These are phyloP conservation scores for Gaultheria prostrata DNA, from an alignment of 148 eudicot species.

Conservation along the genomic window DNA sequence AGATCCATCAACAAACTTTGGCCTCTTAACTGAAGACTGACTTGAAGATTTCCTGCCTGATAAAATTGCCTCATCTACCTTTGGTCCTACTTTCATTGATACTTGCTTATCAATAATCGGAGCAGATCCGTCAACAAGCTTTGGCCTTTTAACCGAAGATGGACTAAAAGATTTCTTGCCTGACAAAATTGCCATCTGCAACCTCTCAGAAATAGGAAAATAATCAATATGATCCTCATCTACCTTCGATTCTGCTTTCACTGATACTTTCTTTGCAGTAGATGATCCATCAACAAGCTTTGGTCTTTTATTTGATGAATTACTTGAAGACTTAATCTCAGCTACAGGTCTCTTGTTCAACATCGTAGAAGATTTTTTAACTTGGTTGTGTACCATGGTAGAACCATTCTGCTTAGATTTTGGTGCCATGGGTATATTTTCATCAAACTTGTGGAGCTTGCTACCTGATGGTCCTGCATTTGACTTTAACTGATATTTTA, in stretches of 20 bases:
- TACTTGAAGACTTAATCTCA: constrained; percentile 38
- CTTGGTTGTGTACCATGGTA: constrained; percentile 38
- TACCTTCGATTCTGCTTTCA: constrained; percentile 49
- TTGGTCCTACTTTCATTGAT: constrained; percentile 47
- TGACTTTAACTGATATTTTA: constrained; percentile 42
- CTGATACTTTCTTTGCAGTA: constrained; percentile 41
- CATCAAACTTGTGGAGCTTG: constrained; percentile 41
- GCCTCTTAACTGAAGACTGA: constrained; percentile 58
- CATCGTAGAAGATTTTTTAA: constrained; percentile 32
- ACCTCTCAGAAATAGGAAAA: constrained; percentile 66
- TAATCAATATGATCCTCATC: constrained; percentile 51
- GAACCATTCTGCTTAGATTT: constrained; percentile 72
- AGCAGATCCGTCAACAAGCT: constrained; percentile 49
- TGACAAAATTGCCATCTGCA: constrained; percentile 54
- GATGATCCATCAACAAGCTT: constrained; percentile 55
- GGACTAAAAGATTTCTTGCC: constrained; percentile 35
- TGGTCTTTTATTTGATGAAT: constrained; percentile 53
- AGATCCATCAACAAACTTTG: constrained; percentile 52
- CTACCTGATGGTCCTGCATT: constrained; percentile 42
- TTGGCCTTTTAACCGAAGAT: constrained; percentile 56
- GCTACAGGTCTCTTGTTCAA: constrained; percentile 62
- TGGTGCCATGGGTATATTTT: constrained; percentile 42
- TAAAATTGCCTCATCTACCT: constrained; percentile 38
- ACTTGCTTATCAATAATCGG: constrained; percentile 44
- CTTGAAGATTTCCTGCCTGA: constrained; percentile 33